Base-by-base conservation (phyloP, 2,329 filamentous ascomycete species). In the Botryotinia narcissicola region DNA sequence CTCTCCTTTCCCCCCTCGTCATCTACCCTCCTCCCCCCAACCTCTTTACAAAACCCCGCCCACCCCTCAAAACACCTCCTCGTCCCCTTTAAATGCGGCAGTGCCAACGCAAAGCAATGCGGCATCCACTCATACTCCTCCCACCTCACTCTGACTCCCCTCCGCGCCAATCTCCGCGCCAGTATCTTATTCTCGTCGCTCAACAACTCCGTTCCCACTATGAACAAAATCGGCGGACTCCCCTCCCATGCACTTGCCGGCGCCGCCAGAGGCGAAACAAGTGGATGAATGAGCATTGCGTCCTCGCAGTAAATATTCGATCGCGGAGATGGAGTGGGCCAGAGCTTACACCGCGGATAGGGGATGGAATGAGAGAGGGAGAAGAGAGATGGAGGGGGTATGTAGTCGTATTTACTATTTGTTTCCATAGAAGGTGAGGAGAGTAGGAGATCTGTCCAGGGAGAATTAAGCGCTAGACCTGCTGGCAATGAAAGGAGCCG, bases 101-200 rank as follows among this genome's bases (percentile, higher is more conserved):
- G 82, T 1, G 92, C 75, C 75, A 89, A 78, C 0, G 87, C 88
- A 79, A 93, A 95, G 77, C 88, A 89, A 82, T 95, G 93, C 72
- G 93, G 92, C 93, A 95, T 95, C 7, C 89, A 91, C 80, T 94
- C 91, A 80, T 90, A 96, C 82, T 93, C 88, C 79, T 93, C 89
- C 78, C 90, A 92, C 3, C 88, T 84, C 0, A 95, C 88, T 0
- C 78, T 79, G 0, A 91, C 90, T 4, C 88, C 89, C 62, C 92
- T 87, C 8, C 78, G 76, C 25, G 84, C 84, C 18, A 92, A 84
- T 46, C 86, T 85, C 54, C 83, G 82, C 0, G 90, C 91, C 2
- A 93, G 79, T 70, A 88, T 88, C 75, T 85, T 86, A 74, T 86
- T 86, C 81, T 94, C 92, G 80, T 93, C 92, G 1, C 87, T 84